Percentiles rank a stretch among this genome's conserved stretches.
Conservation (phyloP, 331 rosid genomes). For the Acacia pycnantha region DNA sequence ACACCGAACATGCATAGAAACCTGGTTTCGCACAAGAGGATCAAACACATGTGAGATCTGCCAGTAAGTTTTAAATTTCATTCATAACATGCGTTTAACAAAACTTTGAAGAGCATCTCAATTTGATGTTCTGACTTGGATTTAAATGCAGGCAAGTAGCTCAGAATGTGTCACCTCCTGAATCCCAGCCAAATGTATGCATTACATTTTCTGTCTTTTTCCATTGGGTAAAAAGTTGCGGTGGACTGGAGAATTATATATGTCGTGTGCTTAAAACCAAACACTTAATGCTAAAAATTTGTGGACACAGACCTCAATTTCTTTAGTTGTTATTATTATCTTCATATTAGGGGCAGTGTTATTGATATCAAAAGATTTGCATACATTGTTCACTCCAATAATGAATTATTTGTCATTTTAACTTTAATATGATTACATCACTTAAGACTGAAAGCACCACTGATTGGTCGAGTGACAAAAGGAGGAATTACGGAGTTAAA, state of each 20-base stretch:
- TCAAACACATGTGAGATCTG: slow-evolving; percentile 14
- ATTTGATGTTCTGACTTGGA: background rate
- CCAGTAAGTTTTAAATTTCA: slow-evolving; percentile 6
- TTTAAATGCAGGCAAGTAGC: slow-evolving; percentile 13
- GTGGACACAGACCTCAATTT: background rate
- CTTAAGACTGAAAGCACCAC: background rate
- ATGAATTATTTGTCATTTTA: background rate
- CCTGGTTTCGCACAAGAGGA: slow-evolving; percentile 14
- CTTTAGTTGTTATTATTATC: background rate
- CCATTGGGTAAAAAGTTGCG: background rate
- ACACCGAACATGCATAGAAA: slow-evolving; percentile 1
- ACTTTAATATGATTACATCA: background rate
- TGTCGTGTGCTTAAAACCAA: background rate
- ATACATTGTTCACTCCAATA: background rate
- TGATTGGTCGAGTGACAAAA: background rate
- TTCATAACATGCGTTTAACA: background rate
- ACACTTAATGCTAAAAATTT: background rate
- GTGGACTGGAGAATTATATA: background rate
- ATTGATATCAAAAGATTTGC: background rate
- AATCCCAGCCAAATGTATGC: slow-evolving; percentile 11
- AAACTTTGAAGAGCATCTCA: background rate
- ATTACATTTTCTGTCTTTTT: background rate
- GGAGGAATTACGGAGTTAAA: background rate
- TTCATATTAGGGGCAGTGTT: background rate
- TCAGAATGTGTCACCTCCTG: slow-evolving; percentile 19